Evolutionary conservation across 1,284 basidiomycete species (phyloP).

Genomic region (Cryptococcus sp.): DNA sequence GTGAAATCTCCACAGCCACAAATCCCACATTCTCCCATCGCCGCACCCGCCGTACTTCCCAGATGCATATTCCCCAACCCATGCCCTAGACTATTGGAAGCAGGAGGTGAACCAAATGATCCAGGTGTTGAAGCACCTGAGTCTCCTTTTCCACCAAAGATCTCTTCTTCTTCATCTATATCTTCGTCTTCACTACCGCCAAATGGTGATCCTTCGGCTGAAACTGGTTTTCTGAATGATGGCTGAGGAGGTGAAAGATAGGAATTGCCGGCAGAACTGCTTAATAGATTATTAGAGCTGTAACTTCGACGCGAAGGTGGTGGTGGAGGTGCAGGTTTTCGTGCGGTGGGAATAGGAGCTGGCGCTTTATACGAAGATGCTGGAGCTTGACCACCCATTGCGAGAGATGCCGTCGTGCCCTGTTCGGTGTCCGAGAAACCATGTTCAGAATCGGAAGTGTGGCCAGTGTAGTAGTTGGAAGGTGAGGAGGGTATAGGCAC

Average conservation of each 20-base stretch:
- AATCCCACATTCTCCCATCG: slow-evolving; percentile 17
- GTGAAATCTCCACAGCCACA: slow-evolving; percentile 54
- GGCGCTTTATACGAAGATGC: not conserved
- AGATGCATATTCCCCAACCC: slow-evolving; percentile 26
- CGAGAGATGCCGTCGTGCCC: slow-evolving; percentile 20
- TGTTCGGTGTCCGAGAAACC: slow-evolving; percentile 30
- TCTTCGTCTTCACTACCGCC: slow-evolving; percentile 30
- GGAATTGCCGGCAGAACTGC: slow-evolving; percentile 1
- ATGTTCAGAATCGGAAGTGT: slow-evolving; percentile 21
- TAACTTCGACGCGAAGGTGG: slow-evolving; percentile 46
- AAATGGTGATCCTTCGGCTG: slow-evolving; percentile 33
- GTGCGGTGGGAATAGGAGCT: slow-evolving; percentile 24
- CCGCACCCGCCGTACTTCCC: slow-evolving; percentile 49
- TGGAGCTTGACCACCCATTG: slow-evolving; percentile 15
- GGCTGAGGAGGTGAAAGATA: slow-evolving; percentile 9
- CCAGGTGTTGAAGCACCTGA: not conserved
- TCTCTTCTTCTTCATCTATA: slow-evolving; percentile 6
- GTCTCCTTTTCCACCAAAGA: slow-evolving; percentile 5
- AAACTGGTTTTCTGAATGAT: not conserved
- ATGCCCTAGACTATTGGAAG: not conserved
- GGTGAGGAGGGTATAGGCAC: slow-evolving; percentile 19
- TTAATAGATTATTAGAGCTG: slow-evolving; percentile 21
- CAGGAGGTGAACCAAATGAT: not conserved
- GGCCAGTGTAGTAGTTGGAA: slow-evolving; percentile 3
- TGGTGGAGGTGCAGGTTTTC: slow-evolving; percentile 52